Conservation (phyloP, 331 rosid genomes). For the Ulmus americana region DNA sequence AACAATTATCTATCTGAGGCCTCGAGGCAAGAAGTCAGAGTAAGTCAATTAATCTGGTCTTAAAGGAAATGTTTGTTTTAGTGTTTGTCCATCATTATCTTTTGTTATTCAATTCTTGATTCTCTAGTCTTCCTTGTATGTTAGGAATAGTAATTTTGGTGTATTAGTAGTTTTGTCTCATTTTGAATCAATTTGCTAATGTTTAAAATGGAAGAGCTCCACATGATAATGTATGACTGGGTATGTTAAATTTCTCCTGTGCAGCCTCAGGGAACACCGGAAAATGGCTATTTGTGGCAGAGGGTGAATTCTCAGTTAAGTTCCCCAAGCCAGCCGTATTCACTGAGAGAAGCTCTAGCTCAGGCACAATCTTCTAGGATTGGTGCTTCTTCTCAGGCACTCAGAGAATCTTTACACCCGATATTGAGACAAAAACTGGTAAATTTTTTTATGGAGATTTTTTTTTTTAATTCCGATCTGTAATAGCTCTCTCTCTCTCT, state of each 20-base stretch:
- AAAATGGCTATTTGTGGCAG: conserved; percentile 89
- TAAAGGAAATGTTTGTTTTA: neutral
- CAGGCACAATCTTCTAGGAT: conserved; percentile 98
- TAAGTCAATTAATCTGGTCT: conserved; percentile 39
- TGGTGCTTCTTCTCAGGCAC: conserved; percentile 98
- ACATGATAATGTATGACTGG: conserved; percentile 16
- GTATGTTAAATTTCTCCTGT: conserved; percentile 25
- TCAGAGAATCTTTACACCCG: conserved; percentile 93
- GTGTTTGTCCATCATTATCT: neutral
- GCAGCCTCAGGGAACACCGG: conserved; percentile 98
- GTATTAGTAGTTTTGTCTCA: neutral
- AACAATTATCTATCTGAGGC: conserved; percentile 96
- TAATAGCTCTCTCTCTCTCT: no score
- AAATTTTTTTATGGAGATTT: conserved; percentile 12
- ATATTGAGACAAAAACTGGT: conserved; percentile 94
- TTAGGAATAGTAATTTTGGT: neutral
- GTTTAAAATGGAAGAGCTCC: neutral
- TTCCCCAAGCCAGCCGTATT: conserved; percentile 98
- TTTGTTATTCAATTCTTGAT: conserved; percentile 20
- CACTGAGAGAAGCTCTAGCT: conserved; percentile 97
- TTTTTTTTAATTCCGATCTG: neutral
- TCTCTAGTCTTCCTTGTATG: neutral
- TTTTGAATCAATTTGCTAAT: conserved; percentile 6
- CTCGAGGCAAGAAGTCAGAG: conserved; percentile 95
- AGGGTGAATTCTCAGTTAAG: conserved; percentile 92